Evolutionary conservation across 768 basidiomycete genomes (phyloP).

Genomic region (Dacryopinax spathularia): DNA sequence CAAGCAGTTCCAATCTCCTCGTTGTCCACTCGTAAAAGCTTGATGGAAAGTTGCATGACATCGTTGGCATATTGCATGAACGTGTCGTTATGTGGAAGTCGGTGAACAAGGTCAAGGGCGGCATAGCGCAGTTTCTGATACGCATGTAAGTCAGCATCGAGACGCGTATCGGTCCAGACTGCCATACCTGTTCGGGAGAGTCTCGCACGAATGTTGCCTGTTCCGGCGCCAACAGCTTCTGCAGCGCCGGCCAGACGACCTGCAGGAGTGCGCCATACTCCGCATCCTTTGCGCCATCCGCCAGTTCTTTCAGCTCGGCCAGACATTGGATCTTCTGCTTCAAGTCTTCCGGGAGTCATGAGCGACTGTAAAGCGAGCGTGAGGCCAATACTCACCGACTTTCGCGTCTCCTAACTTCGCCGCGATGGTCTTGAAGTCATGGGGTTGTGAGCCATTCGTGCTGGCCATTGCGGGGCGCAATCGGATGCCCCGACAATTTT

Average conservation of each 20-base stretch:
- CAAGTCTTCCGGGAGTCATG: not conserved
- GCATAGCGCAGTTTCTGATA: constrained; percentile 77
- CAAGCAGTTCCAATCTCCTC: constrained; percentile 86
- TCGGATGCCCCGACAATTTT: not conserved
- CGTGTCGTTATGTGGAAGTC: constrained; percentile 69
- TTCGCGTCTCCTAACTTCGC: not conserved
- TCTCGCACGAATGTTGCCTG: constrained; percentile 38
- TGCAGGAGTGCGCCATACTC: not conserved
- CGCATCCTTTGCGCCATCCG: not conserved
- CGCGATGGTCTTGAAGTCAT: not conserved
- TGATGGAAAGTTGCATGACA: constrained; percentile 68
- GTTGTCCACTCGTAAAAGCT: constrained; percentile 76
- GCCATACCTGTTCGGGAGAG: constrained; percentile 23
- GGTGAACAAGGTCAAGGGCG: constrained; percentile 77
- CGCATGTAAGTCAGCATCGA: constrained; percentile 8
- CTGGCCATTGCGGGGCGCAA: not conserved
- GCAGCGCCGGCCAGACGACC: not conserved
- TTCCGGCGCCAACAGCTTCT: constrained; percentile 21
- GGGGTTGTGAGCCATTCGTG: not conserved
- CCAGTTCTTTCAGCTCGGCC: not conserved
- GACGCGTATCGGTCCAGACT: constrained; percentile 40
- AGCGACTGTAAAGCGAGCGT: not conserved
- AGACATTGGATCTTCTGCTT: not conserved
- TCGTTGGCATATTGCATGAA: constrained; percentile 49
- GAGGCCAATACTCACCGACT: not conserved